Evolutionary conservation across 768 basidiomycete species (phyloP), one percentile per base, ranked within the genome.

Genomic region (Tricholoma furcatifolium): DNA sequence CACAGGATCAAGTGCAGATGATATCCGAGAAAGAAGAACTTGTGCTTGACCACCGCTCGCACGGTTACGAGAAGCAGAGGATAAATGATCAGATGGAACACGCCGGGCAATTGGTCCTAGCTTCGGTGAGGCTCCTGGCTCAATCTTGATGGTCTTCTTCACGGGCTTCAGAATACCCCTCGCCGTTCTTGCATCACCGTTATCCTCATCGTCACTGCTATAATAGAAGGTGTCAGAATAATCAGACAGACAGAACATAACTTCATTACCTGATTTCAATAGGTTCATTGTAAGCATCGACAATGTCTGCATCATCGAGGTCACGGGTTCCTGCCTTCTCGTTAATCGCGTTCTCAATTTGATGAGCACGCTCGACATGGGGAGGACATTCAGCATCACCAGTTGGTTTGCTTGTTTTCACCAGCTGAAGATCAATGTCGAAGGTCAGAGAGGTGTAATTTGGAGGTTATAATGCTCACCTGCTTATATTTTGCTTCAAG

Each of bases 341-440:
- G 24, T 60, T 55, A 14, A 60, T 60, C 14, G 51, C 32, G 32
- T 47, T 45, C 24, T 60, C 50, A 20, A 60, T 52, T 11, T 40
- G 5, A 21, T 55, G 57, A 2, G 56, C 56, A n/a, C 49, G 39
- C 34, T 35, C 12, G 12, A 60, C 47, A 48, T 43, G 15, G 6
- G 53, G 56, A 6, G 59, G 59, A 38, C 39, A 50, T 7, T 57
- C 41, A 3, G 58, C 65, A 57, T 53, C 53, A 14, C 70, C 67
- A 3, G 64, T 71, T n/a, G 68, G 67, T 57, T 68, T 70, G 6
- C 52, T 59, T 2, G 55, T 62, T 27, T 54, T 64, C 8, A 66
- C 51, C 6, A 68, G 43, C 54, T 59, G 50, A 9, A 31, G 49
- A 23, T 54, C 11, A 11, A 52, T n/a, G n/a, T n/a, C n/a, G 32